These are phyloP conservation scores for Elaphomyces granulatus DNA, from an alignment of 495 filamentous ascomycete species.

Conservation along the genomic window DNA sequence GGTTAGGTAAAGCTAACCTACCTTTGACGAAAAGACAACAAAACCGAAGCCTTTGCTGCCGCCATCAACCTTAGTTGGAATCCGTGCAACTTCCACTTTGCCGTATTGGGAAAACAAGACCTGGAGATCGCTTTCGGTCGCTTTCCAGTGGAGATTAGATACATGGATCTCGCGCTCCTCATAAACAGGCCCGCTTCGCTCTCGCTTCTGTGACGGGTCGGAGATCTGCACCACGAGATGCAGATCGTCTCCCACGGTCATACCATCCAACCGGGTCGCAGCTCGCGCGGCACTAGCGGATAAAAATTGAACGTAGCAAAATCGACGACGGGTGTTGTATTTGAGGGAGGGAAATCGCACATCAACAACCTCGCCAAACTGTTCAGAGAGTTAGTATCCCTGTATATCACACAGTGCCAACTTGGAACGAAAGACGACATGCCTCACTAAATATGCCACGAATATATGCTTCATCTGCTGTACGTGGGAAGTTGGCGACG, in stretches of 20 bases:
- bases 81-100: conserved; percentile 48
- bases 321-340: conserved; percentile 72
- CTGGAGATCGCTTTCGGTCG: conserved; percentile 51
- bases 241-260: conserved; percentile 45
- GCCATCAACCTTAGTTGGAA: conserved; percentile 50
- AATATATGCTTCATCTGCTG: conserved; percentile 69
- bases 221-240: conserved; percentile 69
- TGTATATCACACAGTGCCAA: background rate
- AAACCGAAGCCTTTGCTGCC: conserved; percentile 61
- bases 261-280: conserved; percentile 58
- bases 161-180: conserved; percentile 85
- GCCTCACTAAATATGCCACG: conserved; percentile 56
- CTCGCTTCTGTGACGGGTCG: conserved; percentile 59
- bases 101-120: conserved; percentile 63
- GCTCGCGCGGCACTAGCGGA: conserved; percentile 45
- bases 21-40: conserved; percentile 59
- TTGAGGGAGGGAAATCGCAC: conserved; percentile 85
- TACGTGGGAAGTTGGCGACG: conserved; percentile 80
- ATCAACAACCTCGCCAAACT: conserved; percentile 69
- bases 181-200: conserved; percentile 62
- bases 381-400: conserved; percentile 12
- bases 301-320: conserved; percentile 86
- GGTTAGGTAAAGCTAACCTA: conserved; percentile 11
- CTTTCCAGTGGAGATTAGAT: conserved; percentile 51
- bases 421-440: conserved; percentile 10